phyloP scores from a whole-genome alignment of 2,329 filamentous ascomycete genomes.

The Rhynchosporium agropyri region DNA sequence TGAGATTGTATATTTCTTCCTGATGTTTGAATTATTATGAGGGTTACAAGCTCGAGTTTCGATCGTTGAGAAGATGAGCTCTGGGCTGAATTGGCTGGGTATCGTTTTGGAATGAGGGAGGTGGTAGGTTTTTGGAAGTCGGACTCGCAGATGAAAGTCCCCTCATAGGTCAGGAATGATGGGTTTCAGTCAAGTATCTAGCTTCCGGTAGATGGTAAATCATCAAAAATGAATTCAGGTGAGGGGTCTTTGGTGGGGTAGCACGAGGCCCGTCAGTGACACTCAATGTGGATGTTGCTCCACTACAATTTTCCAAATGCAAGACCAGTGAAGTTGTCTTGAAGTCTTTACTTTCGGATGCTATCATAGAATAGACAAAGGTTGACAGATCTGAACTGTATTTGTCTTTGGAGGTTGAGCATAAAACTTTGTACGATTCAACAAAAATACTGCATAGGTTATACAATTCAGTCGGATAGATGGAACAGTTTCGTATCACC shows the following conservation, averaged over 20 bases:
- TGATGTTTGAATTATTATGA: not conserved
- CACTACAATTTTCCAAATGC: not conserved
- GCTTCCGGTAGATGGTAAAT: not conserved
- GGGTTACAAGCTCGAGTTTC: too few relatives aligned
- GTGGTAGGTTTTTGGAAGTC: not conserved
- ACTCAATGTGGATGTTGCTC: not conserved
- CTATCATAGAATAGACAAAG: too few relatives aligned
- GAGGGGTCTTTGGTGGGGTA: slow-evolving; percentile 12
- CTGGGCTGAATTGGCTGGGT: too few relatives aligned
- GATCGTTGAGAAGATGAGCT: too few relatives aligned
- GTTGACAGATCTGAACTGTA: too few relatives aligned
- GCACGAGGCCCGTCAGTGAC: not conserved
- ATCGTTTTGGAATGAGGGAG: not conserved
- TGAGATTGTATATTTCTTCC: too few relatives aligned
- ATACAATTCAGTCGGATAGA: slow-evolving; percentile 3
- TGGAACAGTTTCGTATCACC: not conserved
- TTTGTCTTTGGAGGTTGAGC: too few relatives aligned
- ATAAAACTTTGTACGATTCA: too few relatives aligned
- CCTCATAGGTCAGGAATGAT: too few relatives aligned
- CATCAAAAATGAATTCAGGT: not conserved
- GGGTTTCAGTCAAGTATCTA: not conserved
- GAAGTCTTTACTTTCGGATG: not conserved
- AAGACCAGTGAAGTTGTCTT: not conserved
- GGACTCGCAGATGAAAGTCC: not conserved
- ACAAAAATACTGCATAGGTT: too few relatives aligned